phyloP scores from a whole-genome alignment of 495 filamentous ascomycete species.

The Lentithecium fluviatile region DNA sequence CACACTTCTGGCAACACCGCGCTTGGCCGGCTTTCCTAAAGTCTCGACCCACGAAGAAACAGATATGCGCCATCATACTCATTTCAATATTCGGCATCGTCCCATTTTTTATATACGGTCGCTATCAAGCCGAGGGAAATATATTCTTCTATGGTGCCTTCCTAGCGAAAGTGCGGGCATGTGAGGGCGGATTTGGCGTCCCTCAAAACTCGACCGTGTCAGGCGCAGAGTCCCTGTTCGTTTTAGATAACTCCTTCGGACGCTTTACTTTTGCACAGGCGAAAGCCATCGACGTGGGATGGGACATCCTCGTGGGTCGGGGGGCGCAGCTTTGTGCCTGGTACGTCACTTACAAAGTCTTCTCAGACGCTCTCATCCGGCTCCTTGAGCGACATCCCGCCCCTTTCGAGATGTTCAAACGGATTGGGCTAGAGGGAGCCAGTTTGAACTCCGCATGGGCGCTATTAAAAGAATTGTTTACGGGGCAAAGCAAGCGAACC shows the following conservation, averaged over 20 bases:
- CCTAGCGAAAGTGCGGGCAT: not conserved
- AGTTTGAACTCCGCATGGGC: slow-evolving; percentile 3
- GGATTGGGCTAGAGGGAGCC: slow-evolving; percentile 6
- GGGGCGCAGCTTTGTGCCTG: slow-evolving; percentile 17
- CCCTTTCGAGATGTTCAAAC: slow-evolving; percentile 14
- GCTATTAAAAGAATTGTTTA: slow-evolving; percentile 12
- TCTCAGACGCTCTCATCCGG: slow-evolving; percentile 13
- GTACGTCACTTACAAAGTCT: slow-evolving; percentile 18
- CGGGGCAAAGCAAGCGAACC: slow-evolving; percentile 7
- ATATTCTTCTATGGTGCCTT: not conserved
- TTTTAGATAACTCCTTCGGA: not conserved
- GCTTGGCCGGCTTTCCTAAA: not conserved
- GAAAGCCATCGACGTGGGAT: slow-evolving; percentile 7
- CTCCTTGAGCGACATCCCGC: slow-evolving; percentile 25
- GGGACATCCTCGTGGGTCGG: slow-evolving; percentile 13
- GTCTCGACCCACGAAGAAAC: not conserved
- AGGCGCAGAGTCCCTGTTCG: not conserved
- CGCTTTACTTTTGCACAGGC: slow-evolving; percentile 6
- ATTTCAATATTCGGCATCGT: not conserved
- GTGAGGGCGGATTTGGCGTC: not conserved
- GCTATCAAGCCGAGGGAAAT: not conserved
- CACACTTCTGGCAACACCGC: not conserved
- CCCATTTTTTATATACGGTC: not conserved
- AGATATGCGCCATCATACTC: not conserved
- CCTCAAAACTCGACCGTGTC: not conserved